Conservation (phyloP, 164 flowering plant species). For the Sextonia rubra region DNA sequence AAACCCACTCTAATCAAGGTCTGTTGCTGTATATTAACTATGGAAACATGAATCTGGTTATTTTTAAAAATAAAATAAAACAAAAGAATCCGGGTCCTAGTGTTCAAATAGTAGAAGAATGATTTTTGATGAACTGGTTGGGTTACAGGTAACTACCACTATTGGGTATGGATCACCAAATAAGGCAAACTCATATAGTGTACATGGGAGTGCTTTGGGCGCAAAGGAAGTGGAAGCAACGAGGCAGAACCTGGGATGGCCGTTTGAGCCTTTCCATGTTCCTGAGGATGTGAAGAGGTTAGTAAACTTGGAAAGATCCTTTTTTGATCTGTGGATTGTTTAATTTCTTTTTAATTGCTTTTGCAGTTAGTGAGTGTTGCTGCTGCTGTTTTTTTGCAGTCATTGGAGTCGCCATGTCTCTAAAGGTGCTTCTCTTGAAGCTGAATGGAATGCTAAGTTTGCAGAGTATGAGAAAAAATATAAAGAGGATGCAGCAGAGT, state of each 20-base stretch:
- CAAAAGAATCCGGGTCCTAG: too few species aligned
- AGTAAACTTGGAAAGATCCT: constrained; percentile 7
- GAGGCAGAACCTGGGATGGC: constrained; percentile 91
- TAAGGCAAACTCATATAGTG: constrained; percentile 93
- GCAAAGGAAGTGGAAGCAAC: constrained; percentile 98
- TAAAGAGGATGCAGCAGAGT: constrained; percentile 76
- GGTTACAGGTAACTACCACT: constrained; percentile 80
- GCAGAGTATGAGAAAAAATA: constrained; percentile 93
- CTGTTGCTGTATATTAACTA: neutral
- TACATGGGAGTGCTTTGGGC: constrained; percentile 92
- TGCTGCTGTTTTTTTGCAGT: constrained; percentile 28
- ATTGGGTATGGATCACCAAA: constrained; percentile 98
- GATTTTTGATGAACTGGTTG: neutral
- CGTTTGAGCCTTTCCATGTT: constrained; percentile 88
- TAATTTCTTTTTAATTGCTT: neutral
- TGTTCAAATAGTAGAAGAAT: neutral
- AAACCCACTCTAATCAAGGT: constrained; percentile 97
- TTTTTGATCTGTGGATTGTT: neutral
- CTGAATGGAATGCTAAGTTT: constrained; percentile 92
- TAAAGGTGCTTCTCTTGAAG: constrained; percentile 81
- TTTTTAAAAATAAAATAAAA: too few species aligned
- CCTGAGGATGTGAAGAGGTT: constrained; percentile 92
- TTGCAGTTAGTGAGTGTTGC: neutral
- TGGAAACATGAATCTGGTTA: neutral
- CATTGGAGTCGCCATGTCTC: constrained; percentile 94